Base-by-base conservation (phyloP, 306 rosid species). In the Citrullus mucosospermus region DNA sequence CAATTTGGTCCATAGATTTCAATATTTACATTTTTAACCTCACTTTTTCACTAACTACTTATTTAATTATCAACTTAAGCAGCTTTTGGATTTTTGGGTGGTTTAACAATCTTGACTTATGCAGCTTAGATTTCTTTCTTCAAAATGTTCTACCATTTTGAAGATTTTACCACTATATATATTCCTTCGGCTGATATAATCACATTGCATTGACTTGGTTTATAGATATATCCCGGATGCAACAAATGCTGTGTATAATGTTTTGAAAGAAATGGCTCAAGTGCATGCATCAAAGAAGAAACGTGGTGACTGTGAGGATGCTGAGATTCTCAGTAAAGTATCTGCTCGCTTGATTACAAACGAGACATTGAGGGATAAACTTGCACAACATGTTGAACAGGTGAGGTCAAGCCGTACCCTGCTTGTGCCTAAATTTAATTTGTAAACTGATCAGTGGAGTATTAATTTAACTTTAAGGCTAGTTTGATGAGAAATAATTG, bases 321-420 rank as follows among this genome's bases (percentile, higher is more conserved):
- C 67, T 57, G 97, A 94, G 58, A 62, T 90, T 32, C 87, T 92
- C n/a, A 78, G 63, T 72, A 85, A 94, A 82, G 85, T 92, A 60
- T 87, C 93, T 18, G 88, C 84, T 43, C 86, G 84, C 38, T 57
- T 82, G 77, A 77, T 94, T 78, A 94, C 97, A 22, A 94, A 89
- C 85, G 95, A 90, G 81, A 90, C 86, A 17, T 80, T 90, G 69
- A 81, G 70, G 79, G 97, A 90, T 84, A 90, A 90, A 83, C 97
- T 94, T 59, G 87, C 96, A 57, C 89, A 92, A 80, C 93, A 94
- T 86, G 97, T 94, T 83, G 95, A 89, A 78, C 93, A 94, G 94
- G 98, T 94, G 81, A 75, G 82, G 69, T 71, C 81, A 72, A 20
- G 65, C 78, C 53, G 10, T 48, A 30, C n/a, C 56, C 60, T 84